Conservation (phyloP, 345 rosid genomes). For the Tarenaya hassleriana region DNA sequence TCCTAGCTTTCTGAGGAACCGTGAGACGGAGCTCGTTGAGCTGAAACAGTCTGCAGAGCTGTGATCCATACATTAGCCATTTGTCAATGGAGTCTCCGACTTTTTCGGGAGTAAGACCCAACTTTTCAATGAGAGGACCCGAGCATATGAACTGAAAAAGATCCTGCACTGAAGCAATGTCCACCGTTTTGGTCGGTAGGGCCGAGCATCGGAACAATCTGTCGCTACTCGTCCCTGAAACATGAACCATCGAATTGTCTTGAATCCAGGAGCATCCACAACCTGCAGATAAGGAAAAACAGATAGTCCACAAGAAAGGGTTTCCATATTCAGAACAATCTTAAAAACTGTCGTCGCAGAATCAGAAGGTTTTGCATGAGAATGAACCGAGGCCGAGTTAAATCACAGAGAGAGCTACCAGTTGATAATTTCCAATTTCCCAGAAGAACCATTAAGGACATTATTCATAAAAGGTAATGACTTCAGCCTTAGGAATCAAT, state of each 20-base stretch:
- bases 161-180: constrained; percentile 66
- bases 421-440: no score
- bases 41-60: constrained; percentile 60
- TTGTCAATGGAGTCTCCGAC: constrained; percentile 69
- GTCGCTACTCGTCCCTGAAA: constrained; percentile 4
- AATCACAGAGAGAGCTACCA: no score
- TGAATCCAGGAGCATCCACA: constrained; percentile 53
- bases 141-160: constrained; percentile 74
- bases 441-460: background rate
- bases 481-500: background rate
- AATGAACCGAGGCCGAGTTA: background rate
- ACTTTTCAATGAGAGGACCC: constrained; percentile 68
- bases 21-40: constrained; percentile 65
- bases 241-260: constrained; percentile 34
- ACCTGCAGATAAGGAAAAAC: constrained; percentile 26
- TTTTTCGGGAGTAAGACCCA: constrained; percentile 50
- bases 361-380: no score
- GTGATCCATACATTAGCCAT: constrained; percentile 65
- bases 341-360: constrained; percentile 6
- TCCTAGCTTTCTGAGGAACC: constrained; percentile 61
- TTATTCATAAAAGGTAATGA: background rate
- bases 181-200: constrained; percentile 45
- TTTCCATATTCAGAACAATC: constrained; percentile 6
- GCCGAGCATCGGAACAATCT: constrained; percentile 26
- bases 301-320: background rate